These are phyloP conservation scores for Ophiostoma piceae DNA, from an alignment of 2,329 filamentous ascomycete genomes.

Conservation along the genomic window DNA sequence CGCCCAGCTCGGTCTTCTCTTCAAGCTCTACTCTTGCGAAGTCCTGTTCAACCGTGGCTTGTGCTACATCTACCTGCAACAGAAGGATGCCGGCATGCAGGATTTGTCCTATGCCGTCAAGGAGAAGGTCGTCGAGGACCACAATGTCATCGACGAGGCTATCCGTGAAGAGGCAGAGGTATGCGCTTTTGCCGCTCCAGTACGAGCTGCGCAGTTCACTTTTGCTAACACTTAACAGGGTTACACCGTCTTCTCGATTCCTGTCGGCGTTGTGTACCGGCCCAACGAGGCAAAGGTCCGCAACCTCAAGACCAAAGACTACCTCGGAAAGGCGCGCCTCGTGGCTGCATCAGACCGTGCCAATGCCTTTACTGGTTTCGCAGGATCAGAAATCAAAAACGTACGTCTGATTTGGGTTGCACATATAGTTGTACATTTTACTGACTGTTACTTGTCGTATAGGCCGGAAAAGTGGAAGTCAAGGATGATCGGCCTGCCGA, in stretches of 20 bases:
- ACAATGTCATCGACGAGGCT: conserved; percentile 96
- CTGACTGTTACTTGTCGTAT: not conserved
- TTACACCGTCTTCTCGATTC: conserved; percentile 97
- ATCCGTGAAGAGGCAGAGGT: conserved; percentile 91
- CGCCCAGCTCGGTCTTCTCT: conserved; percentile 87
- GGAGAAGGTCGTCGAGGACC: conserved; percentile 92
- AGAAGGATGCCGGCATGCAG: conserved; percentile 83
- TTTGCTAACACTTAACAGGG: conserved; percentile 50
- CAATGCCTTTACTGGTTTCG: conserved; percentile 77
- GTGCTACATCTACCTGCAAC: conserved; percentile 94
- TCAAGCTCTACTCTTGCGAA: conserved; percentile 96
- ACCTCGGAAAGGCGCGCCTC: conserved; percentile 89
- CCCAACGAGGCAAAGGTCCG: conserved; percentile 98
- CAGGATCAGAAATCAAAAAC: conserved; percentile 73
- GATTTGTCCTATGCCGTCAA: conserved; percentile 87
- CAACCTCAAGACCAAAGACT: conserved; percentile 96
- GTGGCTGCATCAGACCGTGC: conserved; percentile 79
- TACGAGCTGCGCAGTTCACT: not conserved
- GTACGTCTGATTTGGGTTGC: conserved; percentile 38
- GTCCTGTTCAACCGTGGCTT: conserved; percentile 95
- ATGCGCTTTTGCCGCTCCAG: conserved; percentile 30
- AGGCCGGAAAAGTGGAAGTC: conserved; percentile 50
- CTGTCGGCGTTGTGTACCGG: conserved; percentile 88
- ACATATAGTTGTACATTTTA: not conserved
- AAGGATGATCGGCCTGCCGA: conserved; percentile 78